Percentiles rank a stretch among this genome's conserved stretches.
Conservation (phyloP, 1,284 basidiomycete genomes). For the Sanghuangporus sanghuang region DNA sequence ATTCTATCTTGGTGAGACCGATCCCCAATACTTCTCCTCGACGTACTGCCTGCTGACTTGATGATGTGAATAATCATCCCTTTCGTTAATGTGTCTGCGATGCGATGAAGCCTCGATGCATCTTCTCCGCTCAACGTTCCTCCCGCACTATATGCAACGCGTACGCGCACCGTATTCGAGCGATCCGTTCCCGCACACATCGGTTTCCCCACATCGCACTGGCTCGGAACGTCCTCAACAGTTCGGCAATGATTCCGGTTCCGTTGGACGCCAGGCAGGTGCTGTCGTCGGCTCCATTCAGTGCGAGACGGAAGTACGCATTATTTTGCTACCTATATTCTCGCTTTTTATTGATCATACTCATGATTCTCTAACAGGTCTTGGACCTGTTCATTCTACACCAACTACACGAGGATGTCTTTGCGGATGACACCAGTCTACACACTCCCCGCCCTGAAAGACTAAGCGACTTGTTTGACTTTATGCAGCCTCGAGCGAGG, state of each 20-base stretch:
- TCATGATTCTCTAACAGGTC: constrained; percentile 2
- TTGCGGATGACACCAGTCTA: constrained; percentile 20
- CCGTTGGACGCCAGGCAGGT: neutral
- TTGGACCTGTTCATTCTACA: constrained; percentile 22
- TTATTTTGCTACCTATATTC: neutral
- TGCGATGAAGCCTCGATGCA: constrained; percentile 25
- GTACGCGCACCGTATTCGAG: constrained; percentile 26
- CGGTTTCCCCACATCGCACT: constrained; percentile 12
- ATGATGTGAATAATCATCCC: too few species aligned
- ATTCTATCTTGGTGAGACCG: constrained; percentile 24
- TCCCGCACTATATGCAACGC: constrained; percentile 22
- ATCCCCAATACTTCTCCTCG: neutral
- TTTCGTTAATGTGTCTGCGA: neutral
- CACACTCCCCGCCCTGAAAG: constrained; percentile 19
- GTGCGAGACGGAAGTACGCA: constrained; percentile 17
- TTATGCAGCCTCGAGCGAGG: constrained; percentile 18
- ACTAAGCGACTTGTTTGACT: constrained; percentile 21
- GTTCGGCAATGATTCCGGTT: neutral
- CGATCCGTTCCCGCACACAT: constrained; percentile 25
- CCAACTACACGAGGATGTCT: constrained; percentile 21
- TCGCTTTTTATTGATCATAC: neutral
- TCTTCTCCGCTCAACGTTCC: constrained; percentile 25
- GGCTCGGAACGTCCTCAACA: neutral
- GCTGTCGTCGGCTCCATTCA: constrained; percentile 18
- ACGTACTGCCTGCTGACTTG: neutral